Evolutionary conservation across 371 early-diverging fungal genomes (phyloP).

Genomic region (Mycotypha africana): DNA sequence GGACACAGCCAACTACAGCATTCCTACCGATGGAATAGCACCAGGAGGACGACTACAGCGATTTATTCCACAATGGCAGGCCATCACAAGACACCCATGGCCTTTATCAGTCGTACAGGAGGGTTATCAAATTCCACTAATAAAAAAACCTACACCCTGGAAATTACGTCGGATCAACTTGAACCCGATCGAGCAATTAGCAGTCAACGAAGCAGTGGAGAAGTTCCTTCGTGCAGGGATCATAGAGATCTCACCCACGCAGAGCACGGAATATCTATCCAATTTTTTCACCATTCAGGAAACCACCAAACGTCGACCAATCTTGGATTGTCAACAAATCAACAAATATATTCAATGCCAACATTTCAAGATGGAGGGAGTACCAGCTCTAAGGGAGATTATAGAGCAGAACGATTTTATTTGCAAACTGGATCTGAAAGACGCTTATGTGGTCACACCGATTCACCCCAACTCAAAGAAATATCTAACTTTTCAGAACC

Average conservation of each 20-base stretch:
- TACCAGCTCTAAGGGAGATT: conserved; percentile 2
- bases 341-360: conserved; percentile 6
- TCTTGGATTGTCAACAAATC: conserved; percentile 5
- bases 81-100: too few species aligned
- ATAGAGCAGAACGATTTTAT: conserved; percentile 4
- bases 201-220: not conserved
- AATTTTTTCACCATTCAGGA: conserved; percentile 12
- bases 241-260: conserved; percentile 1
- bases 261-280: conserved; percentile 2
- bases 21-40: conserved; percentile 7
- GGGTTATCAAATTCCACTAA: conserved; percentile 3
- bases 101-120: conserved; percentile 3
- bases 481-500: conserved; percentile 4
- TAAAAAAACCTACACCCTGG: too few species aligned
- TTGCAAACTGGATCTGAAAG: conserved; percentile 7
- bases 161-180: not conserved
- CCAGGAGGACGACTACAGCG: conserved; percentile 5
- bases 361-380: conserved; percentile 20
- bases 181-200: conserved; percentile 1
- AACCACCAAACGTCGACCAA: conserved; percentile 10
- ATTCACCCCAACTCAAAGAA: conserved; percentile 1
- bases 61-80: not conserved
- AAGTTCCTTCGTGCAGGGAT: not conserved
- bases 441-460: conserved; percentile 3
- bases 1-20: conserved; percentile 1